Evolutionary conservation across 805 yeast species (phyloP).

Genomic region (Metschnikowia kunwiensis): DNA sequence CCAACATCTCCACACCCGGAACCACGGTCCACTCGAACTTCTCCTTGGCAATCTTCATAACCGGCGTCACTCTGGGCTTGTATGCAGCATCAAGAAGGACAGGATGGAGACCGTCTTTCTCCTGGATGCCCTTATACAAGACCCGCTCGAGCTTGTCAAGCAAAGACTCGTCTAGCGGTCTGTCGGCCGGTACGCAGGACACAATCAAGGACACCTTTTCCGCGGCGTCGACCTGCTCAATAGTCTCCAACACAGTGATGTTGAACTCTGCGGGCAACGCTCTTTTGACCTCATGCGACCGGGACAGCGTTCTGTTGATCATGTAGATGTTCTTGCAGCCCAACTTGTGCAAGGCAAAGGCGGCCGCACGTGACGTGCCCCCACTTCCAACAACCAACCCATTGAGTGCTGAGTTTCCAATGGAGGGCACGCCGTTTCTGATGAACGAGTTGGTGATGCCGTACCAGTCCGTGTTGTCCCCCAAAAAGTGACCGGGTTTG

Average conservation of each 20-base stretch:
- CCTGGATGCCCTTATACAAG: constrained; percentile 39
- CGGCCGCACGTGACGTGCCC: constrained; percentile 95
- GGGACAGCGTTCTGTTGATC: constrained; percentile 73
- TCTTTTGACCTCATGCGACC: constrained; percentile 54
- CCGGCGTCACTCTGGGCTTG: constrained; percentile 82
- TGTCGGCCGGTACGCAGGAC: constrained; percentile 82
- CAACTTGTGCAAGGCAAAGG: constrained; percentile 73
- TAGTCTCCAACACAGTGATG: constrained; percentile 53
- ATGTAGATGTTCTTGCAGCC: constrained; percentile 78
- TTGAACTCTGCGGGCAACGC: constrained; percentile 60
- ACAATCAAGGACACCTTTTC: constrained; percentile 58
- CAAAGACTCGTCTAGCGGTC: constrained; percentile 56
- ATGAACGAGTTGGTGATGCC: constrained; percentile 75
- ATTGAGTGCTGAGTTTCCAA: constrained; percentile 31
- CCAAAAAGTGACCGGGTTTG: constrained; percentile 47
- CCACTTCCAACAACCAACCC: constrained; percentile 96
- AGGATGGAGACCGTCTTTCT: constrained; percentile 41
- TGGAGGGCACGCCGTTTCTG: constrained; percentile 56
- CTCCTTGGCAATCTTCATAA: constrained; percentile 72
- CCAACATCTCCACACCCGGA: constrained; percentile 89
- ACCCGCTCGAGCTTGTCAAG: constrained; percentile 46
- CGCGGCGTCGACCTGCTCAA: constrained; percentile 43
- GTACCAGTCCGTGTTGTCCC: constrained; percentile 95
- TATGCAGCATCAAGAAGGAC: constrained; percentile 88
- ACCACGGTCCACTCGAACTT: constrained; percentile 73